Conservation (phyloP, 1,284 basidiomycete genomes). For the Malassezia globosa region DNA sequence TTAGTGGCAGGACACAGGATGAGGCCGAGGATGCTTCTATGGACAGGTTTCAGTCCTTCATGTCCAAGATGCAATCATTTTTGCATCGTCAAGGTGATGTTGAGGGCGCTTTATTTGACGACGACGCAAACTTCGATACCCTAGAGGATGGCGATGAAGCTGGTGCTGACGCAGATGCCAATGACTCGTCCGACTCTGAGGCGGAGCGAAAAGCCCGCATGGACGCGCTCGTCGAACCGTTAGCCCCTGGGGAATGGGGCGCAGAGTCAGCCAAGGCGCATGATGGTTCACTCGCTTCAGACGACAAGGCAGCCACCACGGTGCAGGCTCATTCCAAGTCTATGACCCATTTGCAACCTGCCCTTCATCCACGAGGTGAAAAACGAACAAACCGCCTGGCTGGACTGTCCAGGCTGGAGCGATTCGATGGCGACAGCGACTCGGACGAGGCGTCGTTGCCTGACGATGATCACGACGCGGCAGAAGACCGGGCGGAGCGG, state of each 20-base stretch:
- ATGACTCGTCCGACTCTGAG: slow-evolving; percentile 18
- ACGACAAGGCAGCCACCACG: too few species aligned
- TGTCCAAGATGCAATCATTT: slow-evolving; percentile 31
- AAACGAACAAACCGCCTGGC: not conserved
- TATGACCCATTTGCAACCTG: not conserved
- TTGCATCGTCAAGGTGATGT: slow-evolving; percentile 30
- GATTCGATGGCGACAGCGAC: slow-evolving; percentile 13
- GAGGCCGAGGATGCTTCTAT: slow-evolving; percentile 23
- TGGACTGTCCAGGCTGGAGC: slow-evolving; percentile 1
- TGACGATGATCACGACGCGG: slow-evolving; percentile 8
- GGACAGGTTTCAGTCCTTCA: slow-evolving; percentile 25
- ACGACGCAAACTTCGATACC: slow-evolving; percentile 21
- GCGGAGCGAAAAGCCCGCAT: not conserved
- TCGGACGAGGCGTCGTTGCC: slow-evolving; percentile 2
- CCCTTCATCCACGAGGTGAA: not conserved
- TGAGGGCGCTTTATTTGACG: slow-evolving; percentile 31
- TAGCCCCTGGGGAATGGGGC: slow-evolving; percentile 12
- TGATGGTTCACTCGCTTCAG: not conserved
- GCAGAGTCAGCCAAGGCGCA: slow-evolving; percentile 1
- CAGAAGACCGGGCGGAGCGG: slow-evolving; percentile 11
- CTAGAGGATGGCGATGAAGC: slow-evolving; percentile 22
- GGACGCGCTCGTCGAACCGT: slow-evolving; percentile 1
- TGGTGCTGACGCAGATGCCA: slow-evolving; percentile 17
- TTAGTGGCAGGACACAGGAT: not conserved
- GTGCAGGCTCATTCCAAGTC: not conserved